Evolutionary conservation across 169 alveolate species (phyloP).

Genomic region (Cryptosporidium viatorum): DNA sequence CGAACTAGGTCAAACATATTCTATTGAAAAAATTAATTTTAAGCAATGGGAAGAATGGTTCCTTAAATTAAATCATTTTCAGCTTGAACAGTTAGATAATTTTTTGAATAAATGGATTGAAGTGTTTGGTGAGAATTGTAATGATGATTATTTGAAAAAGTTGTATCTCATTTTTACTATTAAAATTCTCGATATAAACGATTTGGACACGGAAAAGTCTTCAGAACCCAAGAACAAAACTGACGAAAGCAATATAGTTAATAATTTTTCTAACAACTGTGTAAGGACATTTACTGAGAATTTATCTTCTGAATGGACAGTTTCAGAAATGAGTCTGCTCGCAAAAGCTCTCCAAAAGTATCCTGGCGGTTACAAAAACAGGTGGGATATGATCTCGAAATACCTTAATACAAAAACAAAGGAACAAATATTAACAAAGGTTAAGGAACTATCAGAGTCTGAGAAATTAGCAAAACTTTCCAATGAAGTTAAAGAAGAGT

Average conservation of each 20-base stretch:
- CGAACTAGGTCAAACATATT: not conserved
- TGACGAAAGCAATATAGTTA: not conserved
- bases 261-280: not conserved
- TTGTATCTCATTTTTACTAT: conserved; percentile 19
- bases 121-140: conserved; percentile 5
- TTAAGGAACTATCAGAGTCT: conserved; percentile 85
- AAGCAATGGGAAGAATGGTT: conserved; percentile 72
- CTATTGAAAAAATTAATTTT: conserved; percentile 2
- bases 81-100: conserved; percentile 21
- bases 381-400: conserved; percentile 92
- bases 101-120: conserved; percentile 43
- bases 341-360: conserved; percentile 90
- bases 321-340: conserved; percentile 87
- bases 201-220: not conserved
- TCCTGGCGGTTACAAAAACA: conserved; percentile 90
- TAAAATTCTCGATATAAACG: not conserved
- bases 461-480: conserved; percentile 79
- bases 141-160: not conserved
- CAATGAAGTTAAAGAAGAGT: conserved; percentile 77
- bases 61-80: conserved; percentile 7
- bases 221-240: not conserved
- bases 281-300: not conserved
- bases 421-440: conserved; percentile 88
- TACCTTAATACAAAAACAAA: conserved; percentile 86
- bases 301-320: conserved; percentile 86